These are phyloP conservation scores for Capsicum baccatum DNA, from an alignment of 257 asterid genomes.

Conservation along the genomic window DNA sequence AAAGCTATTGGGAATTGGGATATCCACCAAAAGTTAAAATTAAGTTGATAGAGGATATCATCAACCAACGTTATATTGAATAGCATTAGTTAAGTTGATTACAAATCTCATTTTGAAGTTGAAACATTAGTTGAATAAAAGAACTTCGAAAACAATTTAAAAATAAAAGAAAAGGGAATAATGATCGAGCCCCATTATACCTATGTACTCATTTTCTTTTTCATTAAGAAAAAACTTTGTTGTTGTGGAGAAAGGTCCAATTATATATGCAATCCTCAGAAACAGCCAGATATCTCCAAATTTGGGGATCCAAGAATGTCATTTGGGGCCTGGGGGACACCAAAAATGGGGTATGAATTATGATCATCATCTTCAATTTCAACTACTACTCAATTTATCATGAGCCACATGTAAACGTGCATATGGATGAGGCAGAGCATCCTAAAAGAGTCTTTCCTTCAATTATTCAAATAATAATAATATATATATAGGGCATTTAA, in stretches of 20 bases:
- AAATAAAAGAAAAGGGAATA: not conserved
- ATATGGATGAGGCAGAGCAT: conserved; percentile 10
- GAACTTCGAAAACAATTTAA: not conserved
- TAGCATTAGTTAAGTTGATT: not conserved
- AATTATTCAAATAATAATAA: not conserved
- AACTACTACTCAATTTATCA: not conserved
- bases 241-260: conserved; percentile 5
- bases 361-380: not conserved
- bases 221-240: not conserved
- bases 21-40: not conserved
- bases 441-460: not conserved
- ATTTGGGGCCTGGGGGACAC: conserved; percentile 2
- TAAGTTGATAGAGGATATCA: not conserved
- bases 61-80: not conserved
- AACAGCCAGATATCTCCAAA: not conserved
- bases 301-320: conserved; percentile 14
- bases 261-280: not conserved
- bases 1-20: too few species aligned
- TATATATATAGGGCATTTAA: not conserved
- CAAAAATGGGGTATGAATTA: conserved; percentile 17
- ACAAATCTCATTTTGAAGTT: not conserved
- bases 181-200: not conserved
- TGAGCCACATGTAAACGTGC: conserved; percentile 26
- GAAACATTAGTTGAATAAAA: not conserved
- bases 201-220: not conserved